Base-by-base conservation (phyloP, 2,329 filamentous ascomycete species). In the Fusarium clavum region DNA sequence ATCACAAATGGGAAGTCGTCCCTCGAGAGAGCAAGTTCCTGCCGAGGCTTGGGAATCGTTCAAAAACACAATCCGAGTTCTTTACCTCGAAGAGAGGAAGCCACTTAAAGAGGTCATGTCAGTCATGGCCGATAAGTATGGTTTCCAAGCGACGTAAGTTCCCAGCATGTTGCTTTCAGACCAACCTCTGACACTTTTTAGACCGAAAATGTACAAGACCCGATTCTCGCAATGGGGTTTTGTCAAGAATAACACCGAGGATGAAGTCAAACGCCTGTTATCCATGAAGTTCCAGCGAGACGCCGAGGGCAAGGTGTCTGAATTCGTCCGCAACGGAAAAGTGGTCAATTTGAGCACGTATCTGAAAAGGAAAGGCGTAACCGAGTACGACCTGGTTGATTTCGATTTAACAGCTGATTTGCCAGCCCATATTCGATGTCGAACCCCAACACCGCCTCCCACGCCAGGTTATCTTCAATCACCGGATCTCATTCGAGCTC, bases 121-220 rank as follows among this genome's bases (percentile, higher is more conserved):
- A 24, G 82, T 85, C 70, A 86, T 86, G 84, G 80, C 82, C 29
- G 83, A 85, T 9, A 80, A 81, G 65, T 80, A 83, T 57, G 80
- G 80, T 20, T 86, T 86, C 68, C 81, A 83, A 70, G 84, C 84
- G 57, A 85, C 84, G 83, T 86, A 77, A 77, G 83, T 77, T 48
- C 29, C 7, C 6, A 38, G 8, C 30, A 22, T 6, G 7, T 6
- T 9, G 6, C 4, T 7, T 7, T 6, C 18, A 14, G 48, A 16
- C 22, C 27, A 45, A 46, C 64, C 48, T 56, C 73, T 77, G 51
- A 66, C 45, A 30, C 12, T 30, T 24, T 8, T 6, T 51, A 86
- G 84, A 20, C 83, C 84, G 20, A 85, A 86, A 68, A 86, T 86
- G 84, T 86, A 86, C 75, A 86, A 86, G 72, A 85, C 84, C n/a